These are phyloP conservation scores for Fusarium sp. DNA, from an alignment of 2,329 filamentous ascomycete genomes.

Conservation along the genomic window DNA sequence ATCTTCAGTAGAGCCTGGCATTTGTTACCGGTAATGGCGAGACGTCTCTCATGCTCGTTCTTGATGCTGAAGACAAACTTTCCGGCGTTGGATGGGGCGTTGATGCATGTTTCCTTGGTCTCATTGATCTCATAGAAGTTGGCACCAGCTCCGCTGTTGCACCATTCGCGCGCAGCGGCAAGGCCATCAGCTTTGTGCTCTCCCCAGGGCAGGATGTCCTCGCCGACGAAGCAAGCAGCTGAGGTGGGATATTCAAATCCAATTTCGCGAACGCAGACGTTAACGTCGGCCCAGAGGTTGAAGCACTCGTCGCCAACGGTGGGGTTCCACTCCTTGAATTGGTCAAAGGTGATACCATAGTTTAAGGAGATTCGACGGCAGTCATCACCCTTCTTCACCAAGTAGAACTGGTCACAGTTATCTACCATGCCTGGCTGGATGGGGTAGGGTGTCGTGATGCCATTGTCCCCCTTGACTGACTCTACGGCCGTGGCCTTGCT, in stretches of 20 bases:
- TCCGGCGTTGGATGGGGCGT: slow-evolving; percentile 14
- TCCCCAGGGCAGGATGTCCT: slow-evolving; percentile 3
- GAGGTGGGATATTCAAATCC: slow-evolving; percentile 8
- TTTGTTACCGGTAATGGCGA: too few species aligned
- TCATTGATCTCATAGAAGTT: background rate
- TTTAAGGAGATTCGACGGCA: background rate
- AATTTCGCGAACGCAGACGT: slow-evolving; percentile 12
- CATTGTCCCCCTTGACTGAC: slow-evolving; percentile 5
- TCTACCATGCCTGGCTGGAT: slow-evolving; percentile 29
- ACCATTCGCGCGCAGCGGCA: slow-evolving; percentile 11
- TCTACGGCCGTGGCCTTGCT: slow-evolving; percentile 17
- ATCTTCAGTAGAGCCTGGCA: too few species aligned
- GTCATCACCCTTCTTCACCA: background rate
- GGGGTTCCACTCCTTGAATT: slow-evolving; percentile 24
- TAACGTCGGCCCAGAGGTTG: slow-evolving; percentile 18
- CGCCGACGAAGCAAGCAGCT: background rate
- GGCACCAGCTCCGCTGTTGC: background rate
- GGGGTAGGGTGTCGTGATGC: slow-evolving; percentile 21
- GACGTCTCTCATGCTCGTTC: too few species aligned
- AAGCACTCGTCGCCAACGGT: background rate
- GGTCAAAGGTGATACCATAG: slow-evolving; percentile 1
- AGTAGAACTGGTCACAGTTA: slow-evolving; percentile 16
- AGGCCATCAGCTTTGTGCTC: slow-evolving; percentile 18
- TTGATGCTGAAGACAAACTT: slow-evolving; percentile 19
- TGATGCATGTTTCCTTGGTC: slow-evolving; percentile 11